Evolutionary conservation across 495 filamentous ascomycete species (phyloP).

Genomic region (Aspergillus diversus): DNA sequence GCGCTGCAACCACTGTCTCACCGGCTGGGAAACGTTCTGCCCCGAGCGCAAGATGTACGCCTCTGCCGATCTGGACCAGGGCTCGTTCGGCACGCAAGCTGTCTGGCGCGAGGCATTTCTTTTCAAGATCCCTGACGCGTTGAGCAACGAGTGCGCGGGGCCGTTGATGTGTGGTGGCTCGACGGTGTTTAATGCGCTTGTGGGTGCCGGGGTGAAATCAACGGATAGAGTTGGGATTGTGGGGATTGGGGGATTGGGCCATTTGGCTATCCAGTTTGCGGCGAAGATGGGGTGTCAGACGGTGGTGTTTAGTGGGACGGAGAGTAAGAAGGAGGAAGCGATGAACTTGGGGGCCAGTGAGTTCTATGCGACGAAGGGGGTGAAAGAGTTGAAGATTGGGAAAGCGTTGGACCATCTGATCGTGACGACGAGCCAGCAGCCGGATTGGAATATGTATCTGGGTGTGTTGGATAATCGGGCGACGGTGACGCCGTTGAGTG

Average conservation of each 20-base stretch:
- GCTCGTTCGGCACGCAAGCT: slow-evolving; percentile 56
- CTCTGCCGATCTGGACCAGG: slow-evolving; percentile 53
- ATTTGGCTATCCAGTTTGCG: slow-evolving; percentile 67
- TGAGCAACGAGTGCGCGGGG: slow-evolving; percentile 52
- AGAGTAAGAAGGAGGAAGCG: slow-evolving; percentile 62
- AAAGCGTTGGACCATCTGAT: slow-evolving; percentile 48
- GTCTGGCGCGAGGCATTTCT: slow-evolving; percentile 60
- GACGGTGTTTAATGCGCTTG: slow-evolving; percentile 55
- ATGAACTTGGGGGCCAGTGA: slow-evolving; percentile 53
- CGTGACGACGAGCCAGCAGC: slow-evolving; percentile 50
- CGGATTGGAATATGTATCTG: slow-evolving; percentile 36
- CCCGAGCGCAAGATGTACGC: slow-evolving; percentile 54
- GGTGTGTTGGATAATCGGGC: slow-evolving; percentile 30
- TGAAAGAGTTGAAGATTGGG: slow-evolving; percentile 37
- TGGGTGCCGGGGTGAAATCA: slow-evolving; percentile 44
- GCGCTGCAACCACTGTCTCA: slow-evolving; percentile 56
- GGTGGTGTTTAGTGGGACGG: slow-evolving; percentile 59
- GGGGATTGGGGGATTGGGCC: slow-evolving; percentile 65
- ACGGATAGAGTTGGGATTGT: slow-evolving; percentile 61
- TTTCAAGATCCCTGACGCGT: slow-evolving; percentile 55
- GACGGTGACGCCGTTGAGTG: slow-evolving; percentile 53
- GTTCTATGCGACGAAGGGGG: slow-evolving; percentile 51
- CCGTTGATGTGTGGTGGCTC: slow-evolving; percentile 61
- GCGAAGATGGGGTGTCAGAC: slow-evolving; percentile 66
- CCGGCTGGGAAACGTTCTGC: slow-evolving; percentile 59